These are phyloP conservation scores for Fusarium veterinarium DNA, from an alignment of 2,329 filamentous ascomycete genomes.

Conservation along the genomic window DNA sequence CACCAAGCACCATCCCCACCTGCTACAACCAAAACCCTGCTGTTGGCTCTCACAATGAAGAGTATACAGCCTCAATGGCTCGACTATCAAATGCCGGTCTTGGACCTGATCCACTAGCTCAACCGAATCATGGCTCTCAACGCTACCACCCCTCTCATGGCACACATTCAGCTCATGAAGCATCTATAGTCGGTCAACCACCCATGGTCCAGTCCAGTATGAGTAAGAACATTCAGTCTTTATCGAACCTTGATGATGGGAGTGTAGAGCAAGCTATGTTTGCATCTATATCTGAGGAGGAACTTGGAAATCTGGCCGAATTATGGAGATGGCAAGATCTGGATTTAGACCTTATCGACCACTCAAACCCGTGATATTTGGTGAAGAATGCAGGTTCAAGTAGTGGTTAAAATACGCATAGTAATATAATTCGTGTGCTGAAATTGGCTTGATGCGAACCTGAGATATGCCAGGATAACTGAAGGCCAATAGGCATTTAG, in stretches of 20 bases:
- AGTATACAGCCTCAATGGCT: not conserved
- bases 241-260: not conserved
- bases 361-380: not conserved
- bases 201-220: not conserved
- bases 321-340: not conserved
- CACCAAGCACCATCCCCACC: not conserved
- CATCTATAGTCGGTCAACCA: not conserved
- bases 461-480: too few species aligned
- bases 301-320: not conserved
- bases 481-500: too few species aligned
- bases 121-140: not conserved
- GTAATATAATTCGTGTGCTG: not conserved
- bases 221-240: not conserved
- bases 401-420: not conserved
- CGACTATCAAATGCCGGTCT: not conserved
- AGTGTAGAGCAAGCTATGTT: not conserved
- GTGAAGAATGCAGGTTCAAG: not conserved
- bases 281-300: not conserved
- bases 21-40: not conserved
- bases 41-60: not conserved
- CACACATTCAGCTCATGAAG: not conserved
- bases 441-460: not conserved
- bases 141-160: not conserved
- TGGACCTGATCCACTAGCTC: not conserved
- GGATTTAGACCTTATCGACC: not conserved